phyloP scores from a whole-genome alignment of 2,329 filamentous ascomycete genomes.

The Trichoderma gracile region DNA sequence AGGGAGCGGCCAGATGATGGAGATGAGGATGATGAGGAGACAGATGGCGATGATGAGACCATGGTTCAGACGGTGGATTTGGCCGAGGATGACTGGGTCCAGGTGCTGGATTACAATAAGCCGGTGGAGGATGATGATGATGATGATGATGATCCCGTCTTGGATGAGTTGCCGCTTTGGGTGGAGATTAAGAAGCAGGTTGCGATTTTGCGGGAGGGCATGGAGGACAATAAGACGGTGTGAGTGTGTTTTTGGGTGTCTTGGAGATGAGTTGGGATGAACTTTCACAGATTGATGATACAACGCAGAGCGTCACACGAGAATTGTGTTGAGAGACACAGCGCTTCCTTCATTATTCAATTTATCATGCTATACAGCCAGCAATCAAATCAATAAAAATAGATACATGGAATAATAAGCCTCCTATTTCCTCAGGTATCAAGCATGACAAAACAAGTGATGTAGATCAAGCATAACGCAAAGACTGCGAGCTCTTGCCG shows the following conservation, averaged over 20 bases:
- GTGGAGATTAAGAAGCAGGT: constrained; percentile 65
- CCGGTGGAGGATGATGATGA: constrained; percentile 30
- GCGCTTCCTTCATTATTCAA: not conserved
- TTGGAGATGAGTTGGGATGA: not conserved
- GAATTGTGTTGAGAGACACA: not conserved
- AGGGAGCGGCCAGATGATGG: constrained; percentile 20
- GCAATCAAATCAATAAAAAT: not conserved
- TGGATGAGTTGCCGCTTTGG: constrained; percentile 59
- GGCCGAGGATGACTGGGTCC: constrained; percentile 44
- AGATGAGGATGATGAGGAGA: constrained; percentile 29
- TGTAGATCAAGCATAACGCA: not conserved
- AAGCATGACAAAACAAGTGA: not conserved
- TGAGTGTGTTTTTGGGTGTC: not conserved
- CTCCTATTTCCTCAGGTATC: constrained; percentile 5
- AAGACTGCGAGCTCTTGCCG: not conserved
- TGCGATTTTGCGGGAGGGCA: constrained; percentile 59
- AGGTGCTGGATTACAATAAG: constrained; percentile 30
- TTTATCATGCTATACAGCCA: constrained; percentile 2
- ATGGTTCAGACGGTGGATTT: constrained; percentile 34
- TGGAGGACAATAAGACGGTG: constrained; percentile 45
- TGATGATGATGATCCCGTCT: constrained; percentile 34
- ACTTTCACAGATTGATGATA: not conserved
- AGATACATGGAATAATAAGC: constrained; percentile 9
- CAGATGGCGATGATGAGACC: constrained; percentile 21
- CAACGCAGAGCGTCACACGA: not conserved